Evolutionary conservation across 495 filamentous ascomycete genomes (phyloP), one percentile per base, ranked within the genome.

Genomic region (Podospora tetraspora): DNA sequence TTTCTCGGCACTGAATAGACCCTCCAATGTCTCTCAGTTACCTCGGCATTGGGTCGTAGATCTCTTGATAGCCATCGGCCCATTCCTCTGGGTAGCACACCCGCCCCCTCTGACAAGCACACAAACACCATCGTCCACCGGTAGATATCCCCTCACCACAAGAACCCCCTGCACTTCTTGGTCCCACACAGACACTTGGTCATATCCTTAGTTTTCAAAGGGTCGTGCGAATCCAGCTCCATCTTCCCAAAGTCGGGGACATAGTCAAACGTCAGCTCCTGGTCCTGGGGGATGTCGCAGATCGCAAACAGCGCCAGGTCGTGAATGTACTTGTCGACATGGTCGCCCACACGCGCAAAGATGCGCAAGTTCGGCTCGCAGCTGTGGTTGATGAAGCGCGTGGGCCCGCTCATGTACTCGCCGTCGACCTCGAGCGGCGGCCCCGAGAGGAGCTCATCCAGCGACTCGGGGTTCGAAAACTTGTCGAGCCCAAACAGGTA

Each of bases 401-500:
- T 91, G 64, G 85, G 85, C 9, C 85, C 85, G 27, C 83, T 83
- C 74, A 81, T 78, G 68, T 78, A 85, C 71, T 86, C 84, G 30
- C 85, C 85, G 67, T 87, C 85, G 6, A 87, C 83, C 71, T 85
- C 84, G 24, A 84, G 70, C 30, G 83, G 79, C 27, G 79, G 69
- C 16, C 73, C 79, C 8, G 69, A 65, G 7, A 86, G 73, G 21
- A 80, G 73, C 23, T 75, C 76, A 30, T 85, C 82, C 23, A 73
- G 73, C 4, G 81, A 82, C 2, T 82, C 70, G 13, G 79, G 76
- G 43, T 88, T 83, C 24, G 80, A 81, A 70, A 91, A 91, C 74
- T 92, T 96, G 75, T 99, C 94, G 6, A 97, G 85, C 4, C 84
- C 85, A 76, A 97, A 97, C 1, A 97, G 84, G 72, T 97, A 97